A percentile compares a stretch with the other conserved stretches of the same genome.
phyloP scores from a whole-genome alignment of 2,329 filamentous ascomycete species.

The Neofusicoccum umdonicola region DNA sequence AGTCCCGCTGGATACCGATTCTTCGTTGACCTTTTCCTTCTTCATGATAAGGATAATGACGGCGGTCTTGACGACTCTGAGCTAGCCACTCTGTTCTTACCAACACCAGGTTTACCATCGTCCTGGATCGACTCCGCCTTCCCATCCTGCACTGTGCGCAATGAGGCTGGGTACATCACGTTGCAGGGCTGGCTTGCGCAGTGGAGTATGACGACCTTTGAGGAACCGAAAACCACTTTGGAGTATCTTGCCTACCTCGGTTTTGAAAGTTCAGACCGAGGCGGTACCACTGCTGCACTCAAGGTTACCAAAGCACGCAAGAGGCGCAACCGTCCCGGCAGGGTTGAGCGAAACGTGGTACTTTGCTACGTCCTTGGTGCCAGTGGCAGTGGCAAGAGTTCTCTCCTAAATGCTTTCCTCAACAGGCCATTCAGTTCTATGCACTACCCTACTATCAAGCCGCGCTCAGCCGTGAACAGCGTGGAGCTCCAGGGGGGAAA shows the following conservation, averaged over 20 bases:
- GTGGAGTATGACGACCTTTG: constrained; percentile 99
- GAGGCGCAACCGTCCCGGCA: constrained; percentile 73
- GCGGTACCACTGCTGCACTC: constrained; percentile 76
- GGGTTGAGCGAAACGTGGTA: constrained; percentile 91
- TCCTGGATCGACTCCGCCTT: constrained; percentile 90
- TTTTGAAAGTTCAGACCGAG: constrained; percentile 75
- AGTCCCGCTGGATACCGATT: constrained; percentile 94
- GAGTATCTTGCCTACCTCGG: constrained; percentile 96
- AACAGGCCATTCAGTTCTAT: constrained; percentile 79
- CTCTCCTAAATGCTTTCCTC: constrained; percentile 85
- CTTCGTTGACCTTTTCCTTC: constrained; percentile 91
- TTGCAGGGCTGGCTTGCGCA: constrained; percentile 97
- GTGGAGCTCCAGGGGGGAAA: constrained; percentile 94
- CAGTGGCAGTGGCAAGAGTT: constrained; percentile 83
- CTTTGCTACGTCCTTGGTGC: constrained; percentile 89
- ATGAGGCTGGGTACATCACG: constrained; percentile 92
- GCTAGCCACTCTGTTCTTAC: constrained; percentile 81
- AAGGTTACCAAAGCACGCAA: constrained; percentile 93
- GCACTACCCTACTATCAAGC: constrained; percentile 93
- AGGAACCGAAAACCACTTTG: constrained; percentile 90
- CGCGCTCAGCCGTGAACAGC: constrained; percentile 89
- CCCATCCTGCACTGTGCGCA: constrained; percentile 88
- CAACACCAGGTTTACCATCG: constrained; percentile 81
- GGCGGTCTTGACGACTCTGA: constrained; percentile 87
- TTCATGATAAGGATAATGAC: constrained; percentile 97